Percentiles rank a stretch among this genome's conserved stretches.
Conservation (phyloP, 352 stramenopile genomes). For the Phytophthora europaea region DNA sequence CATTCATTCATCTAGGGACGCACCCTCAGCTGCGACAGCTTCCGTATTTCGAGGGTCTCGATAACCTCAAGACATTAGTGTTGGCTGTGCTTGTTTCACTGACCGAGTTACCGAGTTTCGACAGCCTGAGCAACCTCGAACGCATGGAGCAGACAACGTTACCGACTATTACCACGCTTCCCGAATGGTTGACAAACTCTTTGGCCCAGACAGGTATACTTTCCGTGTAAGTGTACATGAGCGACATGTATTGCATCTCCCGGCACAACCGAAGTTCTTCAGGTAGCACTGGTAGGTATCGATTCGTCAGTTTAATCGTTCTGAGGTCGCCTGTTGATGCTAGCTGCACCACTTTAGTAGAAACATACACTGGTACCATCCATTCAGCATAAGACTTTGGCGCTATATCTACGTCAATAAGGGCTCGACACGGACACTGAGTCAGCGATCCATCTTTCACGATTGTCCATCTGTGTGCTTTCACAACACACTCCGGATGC, state of each 20-base stretch:
- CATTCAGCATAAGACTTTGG: slow-evolving; percentile 21
- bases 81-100: slow-evolving; percentile 21
- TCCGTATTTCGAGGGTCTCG: slow-evolving; percentile 28
- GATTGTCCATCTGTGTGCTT: slow-evolving; percentile 22
- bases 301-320: slow-evolving; percentile 25
- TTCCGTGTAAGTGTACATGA: slow-evolving; percentile 1
- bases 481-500: slow-evolving; percentile 3
- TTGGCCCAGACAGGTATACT: not conserved
- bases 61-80: slow-evolving; percentile 29
- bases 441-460: not conserved
- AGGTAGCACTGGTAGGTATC: slow-evolving; percentile 16
- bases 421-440: slow-evolving; percentile 26
- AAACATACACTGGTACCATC: slow-evolving; percentile 12
- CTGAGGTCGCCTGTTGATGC: slow-evolving; percentile 15
- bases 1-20: slow-evolving; percentile 36
- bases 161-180: slow-evolving; percentile 2
- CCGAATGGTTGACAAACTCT: slow-evolving; percentile 12
- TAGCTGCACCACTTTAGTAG: slow-evolving; percentile 24
- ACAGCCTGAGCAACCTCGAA: slow-evolving; percentile 24
- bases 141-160: slow-evolving; percentile 19
- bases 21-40: slow-evolving; percentile 15
- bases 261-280: slow-evolving; percentile 15
- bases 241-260: not conserved
- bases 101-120: slow-evolving; percentile 15
- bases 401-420: slow-evolving; percentile 30